Conservation (phyloP, 1,284 basidiomycete species). For the Sporisorium exsertum region DNA sequence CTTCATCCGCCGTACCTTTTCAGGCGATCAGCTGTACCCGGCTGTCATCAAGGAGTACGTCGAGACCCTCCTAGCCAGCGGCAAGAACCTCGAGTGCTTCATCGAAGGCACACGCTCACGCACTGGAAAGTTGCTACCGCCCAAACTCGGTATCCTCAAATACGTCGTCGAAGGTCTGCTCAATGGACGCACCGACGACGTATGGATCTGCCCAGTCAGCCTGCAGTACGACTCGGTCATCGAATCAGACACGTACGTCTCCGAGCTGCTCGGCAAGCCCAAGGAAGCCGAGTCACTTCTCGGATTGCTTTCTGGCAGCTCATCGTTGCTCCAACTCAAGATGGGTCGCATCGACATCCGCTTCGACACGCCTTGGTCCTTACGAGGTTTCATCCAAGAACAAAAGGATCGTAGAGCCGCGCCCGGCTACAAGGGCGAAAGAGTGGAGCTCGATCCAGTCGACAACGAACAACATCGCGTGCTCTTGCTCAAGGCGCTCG, state of each 20-base stretch:
- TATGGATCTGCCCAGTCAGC: slow-evolving; percentile 69
- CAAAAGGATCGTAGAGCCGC: slow-evolving; percentile 59
- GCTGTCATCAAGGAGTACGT: slow-evolving; percentile 70
- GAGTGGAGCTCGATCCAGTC: slow-evolving; percentile 50
- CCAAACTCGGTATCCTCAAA: slow-evolving; percentile 70
- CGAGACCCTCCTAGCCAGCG: slow-evolving; percentile 66
- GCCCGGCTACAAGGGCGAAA: slow-evolving; percentile 30
- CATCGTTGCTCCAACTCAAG: slow-evolving; percentile 67
- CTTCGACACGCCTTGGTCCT: slow-evolving; percentile 70
- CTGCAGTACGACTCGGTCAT: slow-evolving; percentile 71
- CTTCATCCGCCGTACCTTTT: slow-evolving; percentile 69
- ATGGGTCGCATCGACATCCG: slow-evolving; percentile 70
- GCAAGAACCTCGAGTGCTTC: slow-evolving; percentile 69
- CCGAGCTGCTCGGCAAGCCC: slow-evolving; percentile 70
- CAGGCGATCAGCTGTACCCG: slow-evolving; percentile 69
- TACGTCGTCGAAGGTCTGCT: slow-evolving; percentile 69
- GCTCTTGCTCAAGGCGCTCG: slow-evolving; percentile 67
- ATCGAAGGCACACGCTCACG: slow-evolving; percentile 70
- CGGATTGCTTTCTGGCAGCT: slow-evolving; percentile 66
- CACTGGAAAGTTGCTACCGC: slow-evolving; percentile 70
- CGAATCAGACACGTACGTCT: slow-evolving; percentile 69
- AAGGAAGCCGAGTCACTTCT: slow-evolving; percentile 70
- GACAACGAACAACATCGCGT: slow-evolving; percentile 59
- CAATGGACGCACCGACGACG: slow-evolving; percentile 65
- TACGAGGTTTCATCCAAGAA: slow-evolving; percentile 66